phyloP scores from a whole-genome alignment of 306 rosid species.

The Quercus parvula region DNA sequence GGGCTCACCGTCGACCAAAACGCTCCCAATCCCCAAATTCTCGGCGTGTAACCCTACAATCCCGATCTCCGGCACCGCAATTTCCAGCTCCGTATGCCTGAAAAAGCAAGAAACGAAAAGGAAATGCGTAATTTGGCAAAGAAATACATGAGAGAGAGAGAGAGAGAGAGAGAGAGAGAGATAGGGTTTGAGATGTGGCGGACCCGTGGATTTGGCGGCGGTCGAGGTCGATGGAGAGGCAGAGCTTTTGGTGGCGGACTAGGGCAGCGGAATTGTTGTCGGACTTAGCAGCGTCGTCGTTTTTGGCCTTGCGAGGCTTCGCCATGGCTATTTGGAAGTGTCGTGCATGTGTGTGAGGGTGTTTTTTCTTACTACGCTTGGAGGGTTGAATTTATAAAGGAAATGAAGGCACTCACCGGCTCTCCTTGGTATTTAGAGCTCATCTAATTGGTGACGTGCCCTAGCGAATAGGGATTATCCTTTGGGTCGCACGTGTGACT shows the following conservation, averaged over 20 bases:
- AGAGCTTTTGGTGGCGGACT: slow-evolving; percentile 92
- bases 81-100: slow-evolving; percentile 86
- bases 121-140: background rate
- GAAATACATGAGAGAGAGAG: background rate
- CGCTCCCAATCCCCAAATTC: slow-evolving; percentile 78
- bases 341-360: background rate
- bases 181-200: slow-evolving; percentile 13
- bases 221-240: slow-evolving; percentile 77
- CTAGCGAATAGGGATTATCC: too few relatives aligned
- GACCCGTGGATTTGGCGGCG: slow-evolving; percentile 75
- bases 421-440: too few relatives aligned
- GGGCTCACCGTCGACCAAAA: slow-evolving; percentile 86
- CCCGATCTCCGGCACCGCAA: slow-evolving; percentile 88
- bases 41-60: slow-evolving; percentile 92
- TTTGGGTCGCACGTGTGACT: too few relatives aligned
- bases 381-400: too few relatives aligned
- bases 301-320: slow-evolving; percentile 92
- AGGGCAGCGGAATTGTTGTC: slow-evolving; percentile 74
- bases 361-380: too few relatives aligned
- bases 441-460: too few relatives aligned
- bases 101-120: background rate
- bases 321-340: slow-evolving; percentile 45
- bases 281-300: slow-evolving; percentile 69
- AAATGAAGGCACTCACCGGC: too few relatives aligned
- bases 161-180: background rate